A percentile compares a stretch with the other conserved stretches of the same genome.
These are phyloP conservation scores for Pyrus hybrid DNA, from an alignment of 331 rosid genomes.

Conservation along the genomic window DNA sequence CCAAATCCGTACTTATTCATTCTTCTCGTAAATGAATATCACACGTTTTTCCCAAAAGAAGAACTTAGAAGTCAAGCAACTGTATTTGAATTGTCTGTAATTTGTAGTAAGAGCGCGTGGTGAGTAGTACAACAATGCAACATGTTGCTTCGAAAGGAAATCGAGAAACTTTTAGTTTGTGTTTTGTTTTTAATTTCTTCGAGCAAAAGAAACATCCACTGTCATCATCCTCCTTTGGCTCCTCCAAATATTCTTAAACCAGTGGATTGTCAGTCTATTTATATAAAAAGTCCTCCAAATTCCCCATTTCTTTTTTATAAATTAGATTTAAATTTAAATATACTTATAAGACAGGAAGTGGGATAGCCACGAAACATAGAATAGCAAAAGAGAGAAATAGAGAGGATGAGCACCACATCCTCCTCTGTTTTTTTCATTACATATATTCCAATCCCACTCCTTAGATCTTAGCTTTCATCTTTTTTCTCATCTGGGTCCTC, in stretches of 20 bases:
- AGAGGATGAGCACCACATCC: conserved; percentile 63
- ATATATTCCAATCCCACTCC: conserved; percentile 33
- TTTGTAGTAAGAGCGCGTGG: not conserved
- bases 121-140: not conserved
- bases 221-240: conserved; percentile 33
- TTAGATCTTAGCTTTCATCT: conserved; percentile 35
- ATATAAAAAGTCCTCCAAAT: conserved; percentile 37
- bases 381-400: conserved; percentile 27
- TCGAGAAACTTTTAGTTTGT: too few species aligned
- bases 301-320: conserved; percentile 47
- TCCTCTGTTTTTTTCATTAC: conserved; percentile 69
- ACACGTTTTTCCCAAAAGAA: not conserved
- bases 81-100: not conserved
- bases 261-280: conserved; percentile 57
- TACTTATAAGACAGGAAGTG: conserved; percentile 43
- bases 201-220: conserved; percentile 30
- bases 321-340: conserved; percentile 28
- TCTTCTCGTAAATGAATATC: not conserved
- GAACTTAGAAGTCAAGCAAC: not conserved
- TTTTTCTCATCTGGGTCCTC: conserved; percentile 43
- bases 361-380: conserved; percentile 50
- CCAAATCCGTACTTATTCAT: too few species aligned
- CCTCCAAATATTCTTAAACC: conserved; percentile 82
- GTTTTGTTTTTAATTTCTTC: not conserved
- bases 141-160: not conserved